Evolutionary conservation across 768 basidiomycete species (phyloP), one percentile per base, ranked within the genome.

Genomic region (Mycena filopes): DNA sequence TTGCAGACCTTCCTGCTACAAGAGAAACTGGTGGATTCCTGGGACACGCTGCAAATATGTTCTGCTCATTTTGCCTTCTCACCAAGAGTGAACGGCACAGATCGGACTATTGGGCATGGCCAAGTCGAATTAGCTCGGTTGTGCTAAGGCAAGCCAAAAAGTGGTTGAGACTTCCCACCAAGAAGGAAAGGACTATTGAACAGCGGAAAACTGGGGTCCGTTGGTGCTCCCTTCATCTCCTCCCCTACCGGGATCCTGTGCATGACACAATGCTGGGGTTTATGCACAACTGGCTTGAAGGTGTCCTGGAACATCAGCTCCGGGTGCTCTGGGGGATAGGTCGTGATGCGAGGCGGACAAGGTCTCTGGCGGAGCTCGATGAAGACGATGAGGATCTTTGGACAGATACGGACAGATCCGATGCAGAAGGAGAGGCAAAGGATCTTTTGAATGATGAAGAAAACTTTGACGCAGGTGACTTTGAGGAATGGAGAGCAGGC

Each of bases 11-110:
- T 11, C 65, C 46, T 20, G 72, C 70, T 10, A 53, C 60, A 4
- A 38, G 62, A 18, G 71, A 73, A 38, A 29, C 67, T 18, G 61
- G 63, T 4, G 70, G 74, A 33, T 71, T 68, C 64, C 38, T 63
- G 21, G 51, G 45, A 9, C 49, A 63, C 55, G 36, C 55, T 15
- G 55, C 70, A 4, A 55, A 33, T 0, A 56, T 54, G 33, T 75
- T 71, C 36, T 75, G 74, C 60, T 68, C 68, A 5, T 68, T 60
- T 25, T 75, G 74, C 55, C 59, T 60, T 13, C 59, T 54, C 33
- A 47, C 15, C 2, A 26, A 26, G 1, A 41, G 59, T 10, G 66
- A 72, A 33, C 59, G 58, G 16, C 41, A 43, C 16, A 43, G 65
- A 61, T 25, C 62, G 8, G 70, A 75, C 29, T 56, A 45, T 25